Evolutionary conservation across 257 asterid genomes (phyloP), one percentile per base, ranked within the genome.

Genomic region (Jacaranda mimosifolia): DNA sequence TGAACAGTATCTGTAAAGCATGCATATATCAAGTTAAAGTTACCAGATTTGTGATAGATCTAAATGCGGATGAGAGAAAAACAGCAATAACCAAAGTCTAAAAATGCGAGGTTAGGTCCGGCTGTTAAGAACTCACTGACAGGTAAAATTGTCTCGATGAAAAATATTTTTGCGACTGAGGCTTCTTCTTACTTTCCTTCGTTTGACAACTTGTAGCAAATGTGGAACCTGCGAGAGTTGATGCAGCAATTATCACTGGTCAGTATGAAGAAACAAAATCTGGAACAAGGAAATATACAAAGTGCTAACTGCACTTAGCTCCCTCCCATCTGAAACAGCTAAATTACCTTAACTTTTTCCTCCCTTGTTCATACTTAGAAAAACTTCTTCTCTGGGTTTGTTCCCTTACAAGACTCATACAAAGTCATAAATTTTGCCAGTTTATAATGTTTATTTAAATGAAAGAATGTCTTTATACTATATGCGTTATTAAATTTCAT

Each of bases 121-220:
- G 14, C 63, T 51, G 80, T 35, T 76, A 45, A 80, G 82, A 73
- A 92, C 98, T 94, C 88, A 94, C 98, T 94, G 98, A 75, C 98
- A 94, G 39, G 62, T 88, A 85, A 83, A 92, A 84, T 87, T 83
- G 91, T 94, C 98, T 55, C 98, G 94, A 17, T 75, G 82, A 58
- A 88, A 85, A 73, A 94, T 91, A 83, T 90, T 94, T 86, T 94
- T 92, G 67, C 98, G 97, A 80, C 97, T 92, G 57, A 92, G 94
- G 81, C 78, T 85, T 84, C 81, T 89, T 81, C 77, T 86, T 77
- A 90, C 83, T 90, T 85, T 94, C 82, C 97, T 90, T 83, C 97
- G 78, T 76, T 83, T 94, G 82, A 91, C 86, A 77, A 94, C 93
- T 84, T 94, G 98, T 36, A 92, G 86, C 68, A 94, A 85, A 81